Percentiles rank a stretch among this genome's conserved stretches.
These are phyloP conservation scores for Tetracentron sinense DNA, from an alignment of 164 flowering plant species.

Conservation along the genomic window DNA sequence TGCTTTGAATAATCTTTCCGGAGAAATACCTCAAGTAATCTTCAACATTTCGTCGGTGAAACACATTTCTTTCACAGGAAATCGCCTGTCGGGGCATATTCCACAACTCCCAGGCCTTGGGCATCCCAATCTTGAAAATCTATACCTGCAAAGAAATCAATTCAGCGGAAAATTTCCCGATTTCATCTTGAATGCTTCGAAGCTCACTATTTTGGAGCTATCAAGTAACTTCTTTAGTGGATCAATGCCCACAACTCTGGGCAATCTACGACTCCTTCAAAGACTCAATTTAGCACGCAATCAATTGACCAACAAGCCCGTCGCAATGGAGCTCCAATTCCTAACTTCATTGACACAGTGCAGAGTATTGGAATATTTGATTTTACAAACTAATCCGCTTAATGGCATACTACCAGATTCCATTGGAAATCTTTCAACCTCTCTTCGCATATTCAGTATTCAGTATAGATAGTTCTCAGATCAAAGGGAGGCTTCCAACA, in stretches of 20 bases:
- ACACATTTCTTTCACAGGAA: neutral
- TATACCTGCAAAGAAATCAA: neutral
- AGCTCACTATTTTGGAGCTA: slow-evolving; percentile 8
- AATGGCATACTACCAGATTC: slow-evolving; percentile 21
- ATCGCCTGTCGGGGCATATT: slow-evolving; percentile 14
- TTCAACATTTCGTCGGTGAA: slow-evolving; percentile 15
- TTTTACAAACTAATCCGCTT: slow-evolving; percentile 9
- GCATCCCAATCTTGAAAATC: slow-evolving; percentile 11
- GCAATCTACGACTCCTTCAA: slow-evolving; percentile 19
- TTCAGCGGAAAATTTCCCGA: slow-evolving; percentile 24
- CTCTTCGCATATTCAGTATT: slow-evolving; percentile 12
- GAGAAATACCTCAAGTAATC: slow-evolving; percentile 14
- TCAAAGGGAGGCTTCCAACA: slow-evolving; percentile 26
- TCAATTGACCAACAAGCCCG: slow-evolving; percentile 10
- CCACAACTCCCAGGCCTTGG: slow-evolving; percentile 12
- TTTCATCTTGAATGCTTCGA: slow-evolving; percentile 23
- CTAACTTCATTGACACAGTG: slow-evolving; percentile 27
- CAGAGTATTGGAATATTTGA: slow-evolving; percentile 3
- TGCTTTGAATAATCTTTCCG: slow-evolving; percentile 2
- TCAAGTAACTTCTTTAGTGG: slow-evolving; percentile 23
- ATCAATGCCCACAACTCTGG: slow-evolving; percentile 18
- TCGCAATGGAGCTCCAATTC: slow-evolving; percentile 11
- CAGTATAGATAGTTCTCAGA: neutral
- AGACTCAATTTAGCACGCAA: slow-evolving; percentile 7
- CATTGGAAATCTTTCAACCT: slow-evolving; percentile 30